Percentiles rank a stretch among this genome's conserved stretches.
These are phyloP conservation scores for Ananas comosus DNA, from an alignment of 176 grass and related monocot species.

Conservation along the genomic window DNA sequence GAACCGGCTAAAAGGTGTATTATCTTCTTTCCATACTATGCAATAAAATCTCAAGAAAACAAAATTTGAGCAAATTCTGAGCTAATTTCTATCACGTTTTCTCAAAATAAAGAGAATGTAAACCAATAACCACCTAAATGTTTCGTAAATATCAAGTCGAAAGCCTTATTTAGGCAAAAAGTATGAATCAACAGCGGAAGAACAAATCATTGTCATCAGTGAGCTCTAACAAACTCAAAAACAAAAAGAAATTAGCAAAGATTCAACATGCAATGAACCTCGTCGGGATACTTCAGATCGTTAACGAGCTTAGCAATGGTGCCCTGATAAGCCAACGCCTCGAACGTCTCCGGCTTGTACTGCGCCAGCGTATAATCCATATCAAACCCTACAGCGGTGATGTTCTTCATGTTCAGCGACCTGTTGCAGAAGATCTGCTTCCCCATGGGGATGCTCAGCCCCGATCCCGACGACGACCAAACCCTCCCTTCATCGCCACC, in stretches of 20 bases:
- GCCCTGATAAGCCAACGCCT: constrained; percentile 83
- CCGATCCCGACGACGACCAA: constrained; percentile 31
- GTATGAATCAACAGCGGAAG: background rate
- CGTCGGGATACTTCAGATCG: constrained; percentile 68
- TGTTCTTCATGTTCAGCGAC: constrained; percentile 98
- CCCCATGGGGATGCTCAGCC: constrained; percentile 52
- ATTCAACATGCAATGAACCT: constrained; percentile 41
- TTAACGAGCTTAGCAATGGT: constrained; percentile 84
- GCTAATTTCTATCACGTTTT: background rate
- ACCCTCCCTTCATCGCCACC: background rate
- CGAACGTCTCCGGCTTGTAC: constrained; percentile 91
- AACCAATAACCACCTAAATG: too few relatives aligned
- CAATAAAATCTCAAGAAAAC: background rate
- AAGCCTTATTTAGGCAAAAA: background rate
- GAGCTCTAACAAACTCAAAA: background rate
- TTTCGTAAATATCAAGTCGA: background rate
- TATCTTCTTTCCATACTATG: background rate
- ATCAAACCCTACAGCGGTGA: constrained; percentile 88
- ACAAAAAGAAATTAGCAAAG: constrained; percentile 6
- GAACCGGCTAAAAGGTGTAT: background rate
- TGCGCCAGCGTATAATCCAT: constrained; percentile 99
- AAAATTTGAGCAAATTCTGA: background rate
- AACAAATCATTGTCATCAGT: background rate
- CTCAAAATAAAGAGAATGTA: background rate
- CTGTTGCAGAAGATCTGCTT: constrained; percentile 94